Base-by-base conservation (phyloP, 2,329 filamentous ascomycete genomes). In the Colletotrichum sp. region DNA sequence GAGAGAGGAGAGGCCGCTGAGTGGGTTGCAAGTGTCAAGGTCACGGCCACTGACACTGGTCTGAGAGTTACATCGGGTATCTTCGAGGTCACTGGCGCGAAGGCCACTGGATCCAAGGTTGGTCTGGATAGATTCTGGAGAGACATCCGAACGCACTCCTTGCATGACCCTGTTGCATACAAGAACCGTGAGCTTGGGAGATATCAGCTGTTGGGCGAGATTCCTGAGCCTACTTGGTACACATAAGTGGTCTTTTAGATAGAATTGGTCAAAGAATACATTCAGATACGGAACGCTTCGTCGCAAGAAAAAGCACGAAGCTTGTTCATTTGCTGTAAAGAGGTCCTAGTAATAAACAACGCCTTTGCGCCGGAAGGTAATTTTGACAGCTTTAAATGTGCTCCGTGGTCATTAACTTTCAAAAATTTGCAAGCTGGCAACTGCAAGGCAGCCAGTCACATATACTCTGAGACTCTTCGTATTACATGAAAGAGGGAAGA, bases 121-220 rank as follows among this genome's bases (percentile, higher is more conserved):
- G 91, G 91, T 0, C 82, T 94, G 74, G 92, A 93, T 83, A 85
- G 92, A 2, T 94, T 92, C 82, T 94, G 91, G 91, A 86, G 92
- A 61, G 92, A 94, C 79, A 84, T 93, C n/a, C 83, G 92, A 7
- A 93, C 91, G 6, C 92, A 94, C 82, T 90, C 88, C 1, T 81
- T 94, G 79, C 92, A 94, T 82, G 92, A 94, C 81, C 92, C 92
- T 1, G 91, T 94, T 32, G 90, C 91, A 28, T 93, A 93, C 79
- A 93, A 93, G 86, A 91, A 93, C 72, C 83, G 89, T 5, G 92
- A 94, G 82, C 79, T 93, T 68, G 92, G 92, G 0, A 83, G 89
- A 27, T 93, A 87, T 80, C 85, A 88, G 52, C 79, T 94, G 71
- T 79, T 93, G 66, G 87, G 86, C 16, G 90, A 93, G 83, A 79